Conservation (phyloP, 2,329 filamentous ascomycete genomes). For the Metarhizium guizhouense region DNA sequence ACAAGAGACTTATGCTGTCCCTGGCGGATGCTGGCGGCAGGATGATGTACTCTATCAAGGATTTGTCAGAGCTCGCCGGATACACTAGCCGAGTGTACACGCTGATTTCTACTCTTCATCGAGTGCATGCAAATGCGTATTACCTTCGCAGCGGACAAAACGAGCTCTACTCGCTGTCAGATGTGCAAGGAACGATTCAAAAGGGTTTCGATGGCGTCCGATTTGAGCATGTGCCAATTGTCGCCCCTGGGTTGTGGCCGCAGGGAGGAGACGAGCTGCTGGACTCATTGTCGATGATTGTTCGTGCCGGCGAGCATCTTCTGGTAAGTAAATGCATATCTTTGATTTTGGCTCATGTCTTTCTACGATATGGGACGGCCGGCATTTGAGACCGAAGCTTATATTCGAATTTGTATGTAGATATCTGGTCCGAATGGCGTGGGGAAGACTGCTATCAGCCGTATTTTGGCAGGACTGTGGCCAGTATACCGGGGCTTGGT, state of each 20-base stretch:
- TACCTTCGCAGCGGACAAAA: slow-evolving; percentile 55
- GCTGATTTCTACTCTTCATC: slow-evolving; percentile 86
- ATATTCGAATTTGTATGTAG: slow-evolving; percentile 16
- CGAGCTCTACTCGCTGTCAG: slow-evolving; percentile 81
- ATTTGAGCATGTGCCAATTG: slow-evolving; percentile 85
- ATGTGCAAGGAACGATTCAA: slow-evolving; percentile 88
- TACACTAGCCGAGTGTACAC: slow-evolving; percentile 96
- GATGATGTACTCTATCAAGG: slow-evolving; percentile 99
- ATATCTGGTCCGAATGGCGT: slow-evolving; percentile 94
- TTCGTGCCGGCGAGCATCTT: slow-evolving; percentile 84
- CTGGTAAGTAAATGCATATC: slow-evolving; percentile 37
- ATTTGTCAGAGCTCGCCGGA: slow-evolving; percentile 87
- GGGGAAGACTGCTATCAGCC: slow-evolving; percentile 81
- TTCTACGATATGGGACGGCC: neutral
- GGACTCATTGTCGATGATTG: slow-evolving; percentile 79
- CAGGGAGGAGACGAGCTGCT: slow-evolving; percentile 86
- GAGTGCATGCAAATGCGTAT: slow-evolving; percentile 87
- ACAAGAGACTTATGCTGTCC: slow-evolving; percentile 96
- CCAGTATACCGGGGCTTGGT: slow-evolving; percentile 91
- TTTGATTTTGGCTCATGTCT: neutral
- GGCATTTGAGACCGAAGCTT: neutral
- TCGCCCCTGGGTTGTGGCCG: slow-evolving; percentile 81
- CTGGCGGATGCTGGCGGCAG: slow-evolving; percentile 90
- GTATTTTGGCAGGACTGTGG: slow-evolving; percentile 88
- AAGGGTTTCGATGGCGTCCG: slow-evolving; percentile 92